phyloP scores from a whole-genome alignment of 176 grass and related monocot species.

The Chrysopogon serrulatus region DNA sequence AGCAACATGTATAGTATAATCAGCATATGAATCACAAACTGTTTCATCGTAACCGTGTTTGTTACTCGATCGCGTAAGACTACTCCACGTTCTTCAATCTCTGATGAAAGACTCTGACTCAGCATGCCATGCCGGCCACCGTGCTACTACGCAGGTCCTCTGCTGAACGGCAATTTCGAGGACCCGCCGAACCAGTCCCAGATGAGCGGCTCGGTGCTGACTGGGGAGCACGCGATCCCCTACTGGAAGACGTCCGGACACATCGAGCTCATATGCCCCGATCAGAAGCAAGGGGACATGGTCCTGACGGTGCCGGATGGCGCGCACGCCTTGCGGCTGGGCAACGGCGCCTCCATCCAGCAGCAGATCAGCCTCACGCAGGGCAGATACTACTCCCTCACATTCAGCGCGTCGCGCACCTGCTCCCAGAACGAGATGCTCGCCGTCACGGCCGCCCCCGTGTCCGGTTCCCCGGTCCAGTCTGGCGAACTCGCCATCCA shows the following conservation, averaged over 20 bases:
- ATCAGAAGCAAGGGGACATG: constrained; percentile 38
- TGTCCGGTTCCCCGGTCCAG: neutral
- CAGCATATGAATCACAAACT: neutral
- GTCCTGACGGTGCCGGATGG: constrained; percentile 46
- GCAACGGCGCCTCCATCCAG: constrained; percentile 31
- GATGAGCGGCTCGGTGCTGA: constrained; percentile 34
- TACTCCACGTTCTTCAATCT: too few species aligned
- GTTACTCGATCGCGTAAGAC: too few species aligned
- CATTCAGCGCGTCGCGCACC: constrained; percentile 61
- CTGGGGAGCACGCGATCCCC: constrained; percentile 17
- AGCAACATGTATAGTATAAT: neutral
- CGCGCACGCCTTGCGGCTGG: constrained; percentile 38
- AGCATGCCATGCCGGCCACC: neutral
- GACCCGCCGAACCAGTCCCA: constrained; percentile 22
- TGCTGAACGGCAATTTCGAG: constrained; percentile 60
- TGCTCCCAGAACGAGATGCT: constrained; percentile 54
- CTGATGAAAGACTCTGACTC: neutral
- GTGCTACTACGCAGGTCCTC: constrained; percentile 12
- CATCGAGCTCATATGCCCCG: constrained; percentile 50
- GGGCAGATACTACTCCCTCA: constrained; percentile 46
- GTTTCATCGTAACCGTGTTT: neutral
- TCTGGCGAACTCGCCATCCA: constrained; percentile 36
- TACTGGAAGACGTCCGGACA: constrained; percentile 40
- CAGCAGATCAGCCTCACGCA: constrained; percentile 28
- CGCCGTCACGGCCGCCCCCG: constrained; percentile 11